A percentile compares a stretch with the other conserved stretches of the same genome.
These are phyloP conservation scores for Aphanomyces cochlioides DNA, from an alignment of 352 stramenopile genomes.

Conservation along the genomic window DNA sequence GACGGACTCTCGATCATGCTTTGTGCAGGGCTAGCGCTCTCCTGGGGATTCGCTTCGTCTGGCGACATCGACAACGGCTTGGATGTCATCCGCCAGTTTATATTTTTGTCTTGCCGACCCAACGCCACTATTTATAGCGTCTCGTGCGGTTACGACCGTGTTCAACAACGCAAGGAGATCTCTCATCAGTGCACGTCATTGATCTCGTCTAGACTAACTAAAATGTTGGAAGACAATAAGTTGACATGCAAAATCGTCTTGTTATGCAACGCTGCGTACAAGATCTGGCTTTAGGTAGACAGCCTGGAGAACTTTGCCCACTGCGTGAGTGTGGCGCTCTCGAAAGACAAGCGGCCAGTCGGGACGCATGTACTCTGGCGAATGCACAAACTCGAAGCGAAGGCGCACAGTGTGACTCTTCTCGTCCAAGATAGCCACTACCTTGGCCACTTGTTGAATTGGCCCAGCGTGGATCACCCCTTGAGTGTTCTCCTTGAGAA, in stretches of 20 bases:
- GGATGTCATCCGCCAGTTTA: slow-evolving; percentile 2
- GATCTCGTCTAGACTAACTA: too few species aligned
- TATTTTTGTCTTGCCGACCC: background rate
- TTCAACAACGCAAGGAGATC: too few species aligned
- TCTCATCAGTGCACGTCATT: too few species aligned
- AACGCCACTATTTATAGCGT: slow-evolving; percentile 1
- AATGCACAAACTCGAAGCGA: slow-evolving; percentile 86
- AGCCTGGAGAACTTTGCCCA: slow-evolving; percentile 60
- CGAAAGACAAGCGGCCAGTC: slow-evolving; percentile 72
- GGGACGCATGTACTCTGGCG: slow-evolving; percentile 74
- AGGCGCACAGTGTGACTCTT: slow-evolving; percentile 38
- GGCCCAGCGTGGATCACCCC: slow-evolving; percentile 77
- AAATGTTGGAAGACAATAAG: too few species aligned
- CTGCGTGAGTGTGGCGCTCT: slow-evolving; percentile 59
- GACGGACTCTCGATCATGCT: background rate
- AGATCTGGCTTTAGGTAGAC: slow-evolving; percentile 44
- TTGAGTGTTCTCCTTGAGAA: slow-evolving; percentile 69
- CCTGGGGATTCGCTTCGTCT: background rate
- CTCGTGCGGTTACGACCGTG: too few species aligned
- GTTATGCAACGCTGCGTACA: slow-evolving; percentile 11
- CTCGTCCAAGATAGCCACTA: slow-evolving; percentile 41
- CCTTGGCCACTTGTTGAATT: slow-evolving; percentile 76
- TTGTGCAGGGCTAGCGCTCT: background rate
- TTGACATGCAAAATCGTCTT: too few species aligned
- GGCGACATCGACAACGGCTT: background rate